Conservation (phyloP, 2,329 filamentous ascomycete genomes). For the Aspergillus sp. region DNA sequence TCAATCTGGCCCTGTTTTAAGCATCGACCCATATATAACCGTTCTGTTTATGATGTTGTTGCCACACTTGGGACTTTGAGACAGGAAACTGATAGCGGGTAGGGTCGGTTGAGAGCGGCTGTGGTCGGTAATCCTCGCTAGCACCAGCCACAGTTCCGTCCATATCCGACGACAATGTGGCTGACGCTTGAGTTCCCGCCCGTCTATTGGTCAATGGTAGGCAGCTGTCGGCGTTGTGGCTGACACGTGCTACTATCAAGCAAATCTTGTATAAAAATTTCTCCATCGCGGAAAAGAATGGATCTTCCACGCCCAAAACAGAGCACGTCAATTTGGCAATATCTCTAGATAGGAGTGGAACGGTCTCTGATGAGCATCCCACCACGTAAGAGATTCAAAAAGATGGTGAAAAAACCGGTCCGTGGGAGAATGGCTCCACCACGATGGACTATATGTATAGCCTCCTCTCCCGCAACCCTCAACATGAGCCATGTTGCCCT, state of each 20-base stretch:
- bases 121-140: neutral
- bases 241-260: neutral
- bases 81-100: neutral
- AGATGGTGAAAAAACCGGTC: neutral
- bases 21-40: slow-evolving; percentile 1
- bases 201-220: neutral
- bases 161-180: neutral
- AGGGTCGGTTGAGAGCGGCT: neutral
- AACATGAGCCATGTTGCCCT: neutral
- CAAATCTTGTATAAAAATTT: neutral
- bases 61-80: neutral
- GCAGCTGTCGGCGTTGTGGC: neutral
- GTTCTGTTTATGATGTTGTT: neutral
- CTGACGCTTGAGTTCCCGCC: neutral
- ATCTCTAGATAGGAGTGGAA: neutral
- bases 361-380: neutral
- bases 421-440: neutral
- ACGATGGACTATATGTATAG: neutral
- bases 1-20: neutral
- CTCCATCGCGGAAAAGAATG: slow-evolving; percentile 18
- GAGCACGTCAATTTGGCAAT: slow-evolving; percentile 5
- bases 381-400: slow-evolving; percentile 1
- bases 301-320: slow-evolving; percentile 2
- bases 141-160: neutral
- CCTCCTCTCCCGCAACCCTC: neutral